Percentiles rank a stretch among this genome's conserved stretches.
Conservation (phyloP, 202 grass and related monocot genomes). For the Dendrocalamus latiflorus region DNA sequence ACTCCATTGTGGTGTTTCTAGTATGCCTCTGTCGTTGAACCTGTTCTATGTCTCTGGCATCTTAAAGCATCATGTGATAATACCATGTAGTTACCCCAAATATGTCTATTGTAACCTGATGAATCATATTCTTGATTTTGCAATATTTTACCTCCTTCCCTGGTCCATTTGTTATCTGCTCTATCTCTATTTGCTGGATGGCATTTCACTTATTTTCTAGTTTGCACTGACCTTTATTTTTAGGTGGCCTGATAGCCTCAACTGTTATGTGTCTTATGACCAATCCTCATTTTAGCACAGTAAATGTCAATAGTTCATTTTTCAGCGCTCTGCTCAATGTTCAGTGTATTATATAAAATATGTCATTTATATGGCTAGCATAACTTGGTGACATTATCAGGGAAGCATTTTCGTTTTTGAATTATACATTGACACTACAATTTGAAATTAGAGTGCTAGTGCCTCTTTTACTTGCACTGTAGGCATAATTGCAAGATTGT, state of each 20-base stretch:
- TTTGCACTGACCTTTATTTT: neutral
- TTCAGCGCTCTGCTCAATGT: neutral
- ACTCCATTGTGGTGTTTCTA: conserved; percentile 18
- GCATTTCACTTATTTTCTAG: neutral
- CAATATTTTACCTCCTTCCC: neutral
- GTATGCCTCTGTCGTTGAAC: neutral
- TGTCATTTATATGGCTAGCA: neutral
- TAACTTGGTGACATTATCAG: neutral
- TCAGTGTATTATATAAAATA: neutral
- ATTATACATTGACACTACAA: neutral
- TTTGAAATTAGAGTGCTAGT: neutral
- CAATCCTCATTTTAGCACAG: neutral
- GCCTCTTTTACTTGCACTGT: neutral
- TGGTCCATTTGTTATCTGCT: neutral
- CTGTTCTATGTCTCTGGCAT: conserved; percentile 8
- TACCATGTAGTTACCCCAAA: conserved; percentile 11
- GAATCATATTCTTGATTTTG: conserved; percentile 13
- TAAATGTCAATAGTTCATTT: neutral
- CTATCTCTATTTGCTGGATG: neutral
- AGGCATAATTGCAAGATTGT: neutral
- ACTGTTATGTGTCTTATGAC: neutral
- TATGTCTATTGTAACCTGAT: neutral
- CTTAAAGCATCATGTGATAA: conserved; percentile 9
- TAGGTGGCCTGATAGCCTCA: neutral
- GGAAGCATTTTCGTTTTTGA: neutral